Evolutionary conservation across 148 eudicot genomes (phyloP).

Genomic region (Rhododendron henanense): DNA sequence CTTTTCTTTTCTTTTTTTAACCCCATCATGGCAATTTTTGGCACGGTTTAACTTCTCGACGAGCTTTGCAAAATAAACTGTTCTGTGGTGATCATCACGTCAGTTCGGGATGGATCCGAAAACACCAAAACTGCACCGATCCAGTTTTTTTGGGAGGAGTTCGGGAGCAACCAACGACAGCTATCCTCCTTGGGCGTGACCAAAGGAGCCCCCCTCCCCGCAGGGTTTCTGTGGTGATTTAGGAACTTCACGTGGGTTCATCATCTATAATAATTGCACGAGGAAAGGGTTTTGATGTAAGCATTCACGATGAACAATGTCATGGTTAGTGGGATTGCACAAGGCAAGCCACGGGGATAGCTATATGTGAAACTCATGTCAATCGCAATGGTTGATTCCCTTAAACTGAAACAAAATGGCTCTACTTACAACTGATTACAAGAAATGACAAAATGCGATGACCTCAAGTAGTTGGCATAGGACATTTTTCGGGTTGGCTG

Average conservation of each 20-base stretch:
- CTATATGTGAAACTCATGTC: background rate
- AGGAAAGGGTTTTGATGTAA: background rate
- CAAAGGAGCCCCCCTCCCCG: too few species aligned
- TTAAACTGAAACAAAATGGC: background rate
- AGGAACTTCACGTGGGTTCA: background rate
- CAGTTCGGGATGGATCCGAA: background rate
- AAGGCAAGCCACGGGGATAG: background rate
- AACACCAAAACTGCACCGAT: background rate
- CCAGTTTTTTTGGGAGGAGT: background rate
- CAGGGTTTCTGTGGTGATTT: background rate
- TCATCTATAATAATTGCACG: background rate
- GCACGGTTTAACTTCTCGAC: background rate
- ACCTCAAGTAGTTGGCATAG: background rate
- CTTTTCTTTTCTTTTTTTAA: too few species aligned
- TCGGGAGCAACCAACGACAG: background rate
- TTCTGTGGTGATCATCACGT: background rate
- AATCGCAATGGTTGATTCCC: background rate
- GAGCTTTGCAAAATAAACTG: background rate
- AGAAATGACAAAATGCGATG: background rate
- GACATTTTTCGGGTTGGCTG: background rate
- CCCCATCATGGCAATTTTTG: background rate
- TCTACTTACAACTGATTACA: background rate
- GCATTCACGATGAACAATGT: background rate
- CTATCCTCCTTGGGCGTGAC: background rate
- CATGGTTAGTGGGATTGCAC: background rate